Evolutionary conservation across 2,329 filamentous ascomycete species (phyloP), one percentile per base, ranked within the genome.

Genomic region (Sporothrix humicola): DNA sequence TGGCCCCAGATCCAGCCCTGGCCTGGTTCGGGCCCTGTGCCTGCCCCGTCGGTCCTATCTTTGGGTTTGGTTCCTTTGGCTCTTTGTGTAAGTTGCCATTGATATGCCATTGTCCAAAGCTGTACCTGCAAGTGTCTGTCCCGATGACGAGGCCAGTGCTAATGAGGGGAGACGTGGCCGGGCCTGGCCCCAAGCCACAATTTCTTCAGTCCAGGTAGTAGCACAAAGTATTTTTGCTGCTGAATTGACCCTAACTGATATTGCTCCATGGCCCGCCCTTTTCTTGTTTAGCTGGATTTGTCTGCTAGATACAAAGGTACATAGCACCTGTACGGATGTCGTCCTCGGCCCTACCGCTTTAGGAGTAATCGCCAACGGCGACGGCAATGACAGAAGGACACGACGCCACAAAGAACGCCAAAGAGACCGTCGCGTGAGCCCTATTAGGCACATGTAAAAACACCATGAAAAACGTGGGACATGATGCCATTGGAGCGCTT

Each of bases 141-240:
- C 7, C 9, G 20, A 56, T 20, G 20, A 56, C 20, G 20, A 23
- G 52, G 9, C 17, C 10, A 42, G 31, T 7, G 31, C 31, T 37
- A 37, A 37, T 37, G 31, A 37, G 31, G 31, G 31, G 7, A 7
- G 31, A 37, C 31, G 31, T 63, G 59, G 59, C 59, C 59, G n/a
- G 59, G 59, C 37, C 59, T 63, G 59, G 59, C 59, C 59, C 59
- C 59, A 65, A 63, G 59, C 59, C 59, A 65, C 59, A 46, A 46
- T 65, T 15, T 26, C 23, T 26, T 26, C 23, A 26, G 23, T 26
- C 7, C 8, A n/a, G 1, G 6, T 12, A n/a, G 23, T 37, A 37
- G 7, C 31, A 37, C 31, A 37, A 37, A 37, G 31, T 6, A 37
- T 5, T 37, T 37, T 37, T 37, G 31, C 31, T 37, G 31, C 31